These are phyloP conservation scores for Solanum hybrid DNA, from an alignment of 305 asterid species.

Conservation along the genomic window DNA sequence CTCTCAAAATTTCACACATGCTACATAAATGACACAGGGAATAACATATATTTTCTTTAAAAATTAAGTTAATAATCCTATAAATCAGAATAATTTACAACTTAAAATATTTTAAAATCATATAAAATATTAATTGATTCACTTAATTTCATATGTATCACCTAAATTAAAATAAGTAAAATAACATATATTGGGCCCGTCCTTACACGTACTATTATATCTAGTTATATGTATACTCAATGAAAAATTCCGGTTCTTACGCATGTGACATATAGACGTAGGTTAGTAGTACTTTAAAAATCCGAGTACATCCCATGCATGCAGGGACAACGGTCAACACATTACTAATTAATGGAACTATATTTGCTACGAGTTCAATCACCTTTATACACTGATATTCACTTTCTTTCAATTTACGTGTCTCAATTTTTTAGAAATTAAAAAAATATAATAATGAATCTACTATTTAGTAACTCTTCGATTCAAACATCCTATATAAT, in stretches of 20 bases:
- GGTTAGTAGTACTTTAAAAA: neutral
- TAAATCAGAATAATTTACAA: too few relatives aligned
- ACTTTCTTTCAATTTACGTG: neutral
- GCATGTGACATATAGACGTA: neutral
- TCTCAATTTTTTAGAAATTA: neutral
- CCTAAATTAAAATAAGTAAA: neutral
- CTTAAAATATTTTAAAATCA: too few relatives aligned
- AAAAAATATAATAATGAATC: neutral
- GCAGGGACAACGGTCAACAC: neutral
- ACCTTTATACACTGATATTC: neutral
- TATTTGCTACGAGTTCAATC: neutral
- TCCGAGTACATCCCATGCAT: neutral
- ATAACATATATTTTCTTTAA: too few relatives aligned
- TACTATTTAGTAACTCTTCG: neutral
- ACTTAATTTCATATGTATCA: neutral
- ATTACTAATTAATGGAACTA: neutral
- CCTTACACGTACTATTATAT: too few relatives aligned
- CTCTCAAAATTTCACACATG: too few relatives aligned
- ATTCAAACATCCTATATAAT: neutral
- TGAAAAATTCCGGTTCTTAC: neutral
- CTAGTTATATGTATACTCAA: too few relatives aligned
- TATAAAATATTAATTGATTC: too few relatives aligned
- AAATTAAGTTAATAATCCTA: too few relatives aligned
- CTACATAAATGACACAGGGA: too few relatives aligned
- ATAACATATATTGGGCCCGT: too few relatives aligned